Conservation (phyloP, 208 protist species). For the Kentomonas sorsogonicus region DNA sequence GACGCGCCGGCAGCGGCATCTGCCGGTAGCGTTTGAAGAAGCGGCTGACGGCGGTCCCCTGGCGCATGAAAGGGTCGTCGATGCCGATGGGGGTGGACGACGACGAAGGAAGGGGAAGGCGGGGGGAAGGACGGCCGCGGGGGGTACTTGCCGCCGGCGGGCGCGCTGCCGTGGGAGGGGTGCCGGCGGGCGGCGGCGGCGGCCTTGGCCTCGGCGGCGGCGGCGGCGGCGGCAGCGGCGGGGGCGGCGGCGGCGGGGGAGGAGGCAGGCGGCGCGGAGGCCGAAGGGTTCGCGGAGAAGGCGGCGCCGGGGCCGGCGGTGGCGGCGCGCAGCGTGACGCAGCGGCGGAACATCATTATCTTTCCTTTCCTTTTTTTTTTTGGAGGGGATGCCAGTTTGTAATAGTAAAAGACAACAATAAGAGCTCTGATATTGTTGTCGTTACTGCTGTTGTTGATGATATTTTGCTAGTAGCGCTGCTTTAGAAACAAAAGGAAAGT, state of each 20-base stretch:
- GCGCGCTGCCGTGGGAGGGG: background rate
- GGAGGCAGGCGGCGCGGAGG: no score
- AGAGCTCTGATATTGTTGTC: no score
- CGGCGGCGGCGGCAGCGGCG: background rate
- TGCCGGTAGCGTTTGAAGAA: conserved; percentile 47
- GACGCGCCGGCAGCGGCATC: conserved; percentile 47
- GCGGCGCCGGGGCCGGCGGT: no score
- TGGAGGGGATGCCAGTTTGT: background rate
- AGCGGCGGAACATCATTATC: background rate
- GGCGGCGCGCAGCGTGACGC: background rate
- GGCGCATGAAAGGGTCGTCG: conserved; percentile 53
- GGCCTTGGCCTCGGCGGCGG: background rate
- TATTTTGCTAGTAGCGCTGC: no score
- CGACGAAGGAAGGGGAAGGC: background rate
- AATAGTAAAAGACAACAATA: no score
- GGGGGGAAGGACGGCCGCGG: background rate
- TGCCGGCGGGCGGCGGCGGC: background rate
- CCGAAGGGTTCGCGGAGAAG: no score
- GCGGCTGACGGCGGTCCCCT: conserved; percentile 32
- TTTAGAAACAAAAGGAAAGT: no score
- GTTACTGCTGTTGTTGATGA: no score
- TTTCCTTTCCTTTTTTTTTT: background rate
- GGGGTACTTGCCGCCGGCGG: no score
- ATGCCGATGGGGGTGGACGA: conserved; percentile 4
- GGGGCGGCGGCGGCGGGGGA: background rate